Percentiles rank a stretch among this genome's conserved stretches.
These are phyloP conservation scores for Pseudotsuga menziesii DNA, from an alignment of 75 land plant species.

Conservation along the genomic window DNA sequence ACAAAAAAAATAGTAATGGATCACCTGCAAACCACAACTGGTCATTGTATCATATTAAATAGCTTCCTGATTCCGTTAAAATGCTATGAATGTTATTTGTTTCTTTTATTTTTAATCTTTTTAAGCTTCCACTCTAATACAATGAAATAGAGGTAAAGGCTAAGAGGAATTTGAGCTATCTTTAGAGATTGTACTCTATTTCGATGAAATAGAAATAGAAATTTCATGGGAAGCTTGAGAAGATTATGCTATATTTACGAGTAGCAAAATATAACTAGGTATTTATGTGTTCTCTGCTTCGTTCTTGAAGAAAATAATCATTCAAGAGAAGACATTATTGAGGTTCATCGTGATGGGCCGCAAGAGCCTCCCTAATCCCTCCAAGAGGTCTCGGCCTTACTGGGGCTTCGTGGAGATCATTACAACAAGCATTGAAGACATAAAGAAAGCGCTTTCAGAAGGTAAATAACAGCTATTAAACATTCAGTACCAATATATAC, in stretches of 20 bases:
- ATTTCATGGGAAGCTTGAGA: not conserved
- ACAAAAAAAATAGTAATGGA: too few species aligned
- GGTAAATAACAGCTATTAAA: constrained; percentile 21
- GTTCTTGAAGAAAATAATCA: constrained; percentile 49
- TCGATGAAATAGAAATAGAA: too few species aligned
- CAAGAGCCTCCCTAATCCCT: constrained; percentile 61
- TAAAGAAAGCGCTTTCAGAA: constrained; percentile 50
- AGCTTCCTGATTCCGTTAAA: too few species aligned
- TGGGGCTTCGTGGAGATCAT: constrained; percentile 92
- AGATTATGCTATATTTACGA: not conserved
- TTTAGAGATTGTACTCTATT: not conserved
- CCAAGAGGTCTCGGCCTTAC: constrained; percentile 44
- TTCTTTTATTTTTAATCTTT: too few species aligned
- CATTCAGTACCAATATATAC: too few species aligned
- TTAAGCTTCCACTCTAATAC: too few species aligned
- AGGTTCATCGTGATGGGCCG: constrained; percentile 83
- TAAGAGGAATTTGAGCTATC: not conserved
- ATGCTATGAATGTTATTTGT: too few species aligned
- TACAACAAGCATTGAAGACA: constrained; percentile 48
- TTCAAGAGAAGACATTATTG: constrained; percentile 49
- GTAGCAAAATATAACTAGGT: not conserved
- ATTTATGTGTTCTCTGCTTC: not conserved
- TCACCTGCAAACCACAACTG: too few species aligned
- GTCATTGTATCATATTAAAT: too few species aligned
- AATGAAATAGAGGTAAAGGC: not conserved